Conservation (phyloP, 78 protist species). For the Planoprotostelium fungivorum region DNA sequence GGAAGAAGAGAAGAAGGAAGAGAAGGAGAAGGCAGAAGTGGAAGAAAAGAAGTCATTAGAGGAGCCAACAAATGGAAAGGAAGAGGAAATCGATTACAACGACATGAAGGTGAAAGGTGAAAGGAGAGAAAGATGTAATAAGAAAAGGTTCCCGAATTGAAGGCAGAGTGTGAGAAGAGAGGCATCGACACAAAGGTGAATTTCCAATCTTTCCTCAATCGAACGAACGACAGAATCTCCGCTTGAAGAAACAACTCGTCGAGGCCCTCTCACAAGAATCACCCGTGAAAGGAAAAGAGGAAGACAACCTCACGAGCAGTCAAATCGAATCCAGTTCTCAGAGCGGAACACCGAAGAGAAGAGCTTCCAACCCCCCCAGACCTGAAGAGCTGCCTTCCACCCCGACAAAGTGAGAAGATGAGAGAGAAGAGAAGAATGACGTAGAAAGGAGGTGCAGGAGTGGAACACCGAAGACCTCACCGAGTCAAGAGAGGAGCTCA, state of each 20-base stretch:
- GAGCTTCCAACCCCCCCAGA: too few species aligned
- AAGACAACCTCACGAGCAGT: too few species aligned
- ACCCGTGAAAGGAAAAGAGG: too few species aligned
- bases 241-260: not conserved
- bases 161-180: not conserved
- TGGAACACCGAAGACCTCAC: not conserved
- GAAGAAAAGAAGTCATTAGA: not conserved
- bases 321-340: not conserved
- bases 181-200: not conserved
- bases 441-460: not conserved
- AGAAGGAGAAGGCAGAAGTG: not conserved
- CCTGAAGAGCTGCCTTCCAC: not conserved
- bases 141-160: not conserved
- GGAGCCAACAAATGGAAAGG: not conserved
- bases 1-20: not conserved
- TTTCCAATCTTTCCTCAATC: too few species aligned
- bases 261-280: not conserved
- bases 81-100: too few species aligned
- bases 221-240: not conserved
- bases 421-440: not conserved
- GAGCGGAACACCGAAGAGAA: not conserved
- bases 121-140: not conserved
- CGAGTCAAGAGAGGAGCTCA: too few species aligned
- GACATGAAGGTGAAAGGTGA: too few species aligned
- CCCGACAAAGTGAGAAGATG: not conserved